Evolutionary conservation across 768 basidiomycete genomes (phyloP).

Genomic region (Suillus discolor): DNA sequence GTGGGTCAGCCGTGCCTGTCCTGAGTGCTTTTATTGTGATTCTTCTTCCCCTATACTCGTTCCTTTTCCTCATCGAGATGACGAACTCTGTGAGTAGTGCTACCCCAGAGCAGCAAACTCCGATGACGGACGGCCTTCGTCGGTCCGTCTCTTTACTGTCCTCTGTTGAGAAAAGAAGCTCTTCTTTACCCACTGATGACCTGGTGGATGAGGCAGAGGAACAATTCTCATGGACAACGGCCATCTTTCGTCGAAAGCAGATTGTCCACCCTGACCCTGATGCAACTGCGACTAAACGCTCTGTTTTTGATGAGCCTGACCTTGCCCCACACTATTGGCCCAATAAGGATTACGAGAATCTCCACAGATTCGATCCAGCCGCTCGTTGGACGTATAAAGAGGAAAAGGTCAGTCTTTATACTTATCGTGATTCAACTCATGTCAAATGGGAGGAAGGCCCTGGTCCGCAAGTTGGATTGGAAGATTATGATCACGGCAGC

Average conservation of each 20-base stretch:
- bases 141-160: not conserved
- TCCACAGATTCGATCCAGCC: conserved; percentile 56
- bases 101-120: not conserved
- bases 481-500: conserved; percentile 60
- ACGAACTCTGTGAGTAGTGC: not conserved
- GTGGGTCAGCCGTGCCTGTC: not conserved
- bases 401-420: conserved; percentile 40
- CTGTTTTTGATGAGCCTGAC: conserved; percentile 53
- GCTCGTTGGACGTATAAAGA: conserved; percentile 64
- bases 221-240: conserved; percentile 8
- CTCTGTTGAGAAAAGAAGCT: conserved; percentile 1
- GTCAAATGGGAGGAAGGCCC: conserved; percentile 32
- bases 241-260: conserved; percentile 12
- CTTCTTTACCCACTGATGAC: not conserved
- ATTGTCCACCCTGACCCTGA: conserved; percentile 27
- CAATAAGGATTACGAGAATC: conserved; percentile 53
- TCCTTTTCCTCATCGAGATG: not conserved
- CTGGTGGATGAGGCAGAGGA: conserved; percentile 16
- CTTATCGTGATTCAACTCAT: not conserved
- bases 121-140: not conserved
- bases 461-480: conserved; percentile 61
- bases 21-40: not conserved
- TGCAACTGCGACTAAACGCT: conserved; percentile 49
- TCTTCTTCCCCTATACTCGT: not conserved
- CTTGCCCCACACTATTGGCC: conserved; percentile 48